Percentiles rank a stretch among this genome's conserved stretches.
These are phyloP conservation scores for Eucalyptus fibrosa DNA, from an alignment of 345 rosid species.

Conservation along the genomic window DNA sequence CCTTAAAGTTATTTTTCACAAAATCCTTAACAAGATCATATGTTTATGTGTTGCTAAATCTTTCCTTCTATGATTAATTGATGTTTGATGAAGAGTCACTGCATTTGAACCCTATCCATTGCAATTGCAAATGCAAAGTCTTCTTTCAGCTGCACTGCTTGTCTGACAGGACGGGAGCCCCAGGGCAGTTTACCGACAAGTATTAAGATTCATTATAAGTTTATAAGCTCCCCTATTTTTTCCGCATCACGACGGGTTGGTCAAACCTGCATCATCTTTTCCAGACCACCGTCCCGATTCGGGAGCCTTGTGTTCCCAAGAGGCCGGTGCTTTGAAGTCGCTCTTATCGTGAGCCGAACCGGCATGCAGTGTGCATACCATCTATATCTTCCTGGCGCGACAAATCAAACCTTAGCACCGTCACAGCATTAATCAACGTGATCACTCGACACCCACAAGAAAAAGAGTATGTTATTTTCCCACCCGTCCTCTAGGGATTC, in stretches of 20 bases:
- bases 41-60: neutral
- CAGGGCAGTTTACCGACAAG: neutral
- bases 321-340: neutral
- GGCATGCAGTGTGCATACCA: neutral
- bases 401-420: neutral
- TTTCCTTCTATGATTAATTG: neutral
- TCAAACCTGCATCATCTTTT: neutral
- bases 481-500: neutral
- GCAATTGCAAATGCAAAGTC: neutral
- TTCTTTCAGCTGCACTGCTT: neutral
- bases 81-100: neutral
- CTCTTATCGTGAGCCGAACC: neutral
- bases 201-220: neutral
- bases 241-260: neutral
- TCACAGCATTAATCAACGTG: neutral
- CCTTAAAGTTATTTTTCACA: neutral
- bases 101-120: neutral
- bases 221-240: neutral
- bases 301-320: neutral
- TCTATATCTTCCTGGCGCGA: neutral
- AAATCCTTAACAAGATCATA: neutral
- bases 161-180: neutral
- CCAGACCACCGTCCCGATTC: neutral
- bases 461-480: neutral
- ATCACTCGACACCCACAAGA: neutral